Conservation (phyloP, 768 basidiomycete species). For the Pisolithus albus region DNA sequence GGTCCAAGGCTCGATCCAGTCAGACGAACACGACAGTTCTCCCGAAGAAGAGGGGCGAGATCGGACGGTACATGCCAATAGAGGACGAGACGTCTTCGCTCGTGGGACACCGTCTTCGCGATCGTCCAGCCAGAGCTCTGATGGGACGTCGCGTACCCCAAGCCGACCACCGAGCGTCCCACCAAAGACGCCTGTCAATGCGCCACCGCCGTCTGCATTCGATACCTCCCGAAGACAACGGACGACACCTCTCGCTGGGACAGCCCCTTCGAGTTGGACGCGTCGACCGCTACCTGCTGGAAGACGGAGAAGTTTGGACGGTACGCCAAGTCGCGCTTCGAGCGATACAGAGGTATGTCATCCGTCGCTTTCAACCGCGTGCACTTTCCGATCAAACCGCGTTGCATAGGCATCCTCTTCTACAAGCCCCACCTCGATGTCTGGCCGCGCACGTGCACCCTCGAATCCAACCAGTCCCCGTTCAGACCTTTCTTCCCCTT, state of each 20-base stretch:
- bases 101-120: conserved; percentile 34
- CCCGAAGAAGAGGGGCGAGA: conserved; percentile 28
- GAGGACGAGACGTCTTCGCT: conserved; percentile 32
- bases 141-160: conserved; percentile 33
- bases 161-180: conserved; percentile 56
- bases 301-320: conserved; percentile 69
- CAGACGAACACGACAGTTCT: neutral
- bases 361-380: too few species aligned
- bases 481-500: conserved; percentile 35
- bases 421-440: conserved; percentile 35
- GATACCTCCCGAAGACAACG: conserved; percentile 67
- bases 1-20: conserved; percentile 17
- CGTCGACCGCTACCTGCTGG: conserved; percentile 61
- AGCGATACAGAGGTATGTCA: conserved; percentile 71
- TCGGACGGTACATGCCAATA: conserved; percentile 28
- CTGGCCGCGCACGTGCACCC: conserved; percentile 53
- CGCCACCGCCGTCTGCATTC: conserved; percentile 46
- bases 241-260: conserved; percentile 51
- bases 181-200: conserved; percentile 41
- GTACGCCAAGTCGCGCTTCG: conserved; percentile 38
- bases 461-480: conserved; percentile 57
- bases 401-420: conserved; percentile 23
- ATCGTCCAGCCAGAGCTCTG: conserved; percentile 53
- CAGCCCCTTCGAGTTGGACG: conserved; percentile 71
- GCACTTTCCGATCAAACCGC: conserved; percentile 4